Evolutionary conservation across 176 grass and related monocot species (phyloP).

Genomic region (Coix lacrymajobi): DNA sequence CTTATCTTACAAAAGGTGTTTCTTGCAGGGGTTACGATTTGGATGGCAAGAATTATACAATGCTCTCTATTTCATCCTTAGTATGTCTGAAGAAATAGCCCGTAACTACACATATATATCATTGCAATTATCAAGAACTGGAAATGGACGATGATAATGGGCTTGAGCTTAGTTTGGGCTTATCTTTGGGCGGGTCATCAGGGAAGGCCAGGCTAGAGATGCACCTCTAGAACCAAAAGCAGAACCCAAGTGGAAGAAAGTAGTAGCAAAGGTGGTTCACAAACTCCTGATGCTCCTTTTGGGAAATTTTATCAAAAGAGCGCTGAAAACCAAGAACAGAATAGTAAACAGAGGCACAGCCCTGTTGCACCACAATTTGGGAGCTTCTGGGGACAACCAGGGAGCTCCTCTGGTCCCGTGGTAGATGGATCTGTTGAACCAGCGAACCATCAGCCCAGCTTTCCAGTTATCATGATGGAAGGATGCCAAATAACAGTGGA

Average conservation of each 20-base stretch:
- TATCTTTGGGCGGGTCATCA: slow-evolving; percentile 67
- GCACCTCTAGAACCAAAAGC: slow-evolving; percentile 44
- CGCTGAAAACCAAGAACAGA: slow-evolving; percentile 47
- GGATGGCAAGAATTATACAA: background rate
- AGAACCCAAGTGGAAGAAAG: slow-evolving; percentile 77
- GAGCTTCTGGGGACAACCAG: slow-evolving; percentile 59
- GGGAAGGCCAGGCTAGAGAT: slow-evolving; percentile 56
- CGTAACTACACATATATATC: background rate
- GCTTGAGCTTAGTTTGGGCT: slow-evolving; percentile 87
- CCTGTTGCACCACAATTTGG: slow-evolving; percentile 30
- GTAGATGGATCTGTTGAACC: slow-evolving; percentile 31
- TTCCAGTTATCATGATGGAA: slow-evolving; percentile 42
- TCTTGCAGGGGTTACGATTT: slow-evolving; percentile 26
- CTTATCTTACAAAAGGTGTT: background rate
- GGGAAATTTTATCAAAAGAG: slow-evolving; percentile 49
- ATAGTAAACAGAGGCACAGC: slow-evolving; percentile 54
- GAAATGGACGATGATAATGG: slow-evolving; percentile 86
- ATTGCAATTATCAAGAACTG: slow-evolving; percentile 1
- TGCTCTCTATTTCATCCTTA: background rate
- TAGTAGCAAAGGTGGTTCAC: slow-evolving; percentile 47
- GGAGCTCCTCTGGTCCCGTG: slow-evolving; percentile 19
- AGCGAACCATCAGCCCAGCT: slow-evolving; percentile 28
- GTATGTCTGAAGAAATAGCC: background rate
- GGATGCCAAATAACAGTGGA: slow-evolving; percentile 31
- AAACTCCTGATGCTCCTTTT: slow-evolving; percentile 58